Evolutionary conservation across 176 grass and related monocot genomes (phyloP).

Genomic region (Stipa capillata): DNA sequence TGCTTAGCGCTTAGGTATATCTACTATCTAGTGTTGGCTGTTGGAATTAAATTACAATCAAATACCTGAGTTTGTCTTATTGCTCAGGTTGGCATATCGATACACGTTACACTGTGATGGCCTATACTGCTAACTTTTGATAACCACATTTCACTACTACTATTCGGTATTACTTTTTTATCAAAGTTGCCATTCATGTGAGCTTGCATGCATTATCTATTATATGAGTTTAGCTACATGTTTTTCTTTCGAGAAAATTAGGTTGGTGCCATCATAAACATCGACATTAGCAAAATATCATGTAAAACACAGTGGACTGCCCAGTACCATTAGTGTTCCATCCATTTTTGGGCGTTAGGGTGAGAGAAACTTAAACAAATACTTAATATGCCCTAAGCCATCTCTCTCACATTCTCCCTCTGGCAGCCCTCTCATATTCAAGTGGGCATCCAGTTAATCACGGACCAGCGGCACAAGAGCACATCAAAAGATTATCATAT

Average conservation of each 20-base stretch:
- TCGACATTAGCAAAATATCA: no score
- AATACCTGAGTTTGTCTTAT: background rate
- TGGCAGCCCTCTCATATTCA: no score
- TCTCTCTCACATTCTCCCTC: no score
- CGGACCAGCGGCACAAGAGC: no score
- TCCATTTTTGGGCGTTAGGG: no score
- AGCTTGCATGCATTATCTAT: background rate
- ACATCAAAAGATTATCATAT: no score
- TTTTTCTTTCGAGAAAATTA: background rate
- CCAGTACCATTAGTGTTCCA: background rate
- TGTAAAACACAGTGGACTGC: no score
- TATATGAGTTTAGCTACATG: background rate
- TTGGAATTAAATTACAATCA: background rate
- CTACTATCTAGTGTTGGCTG: background rate
- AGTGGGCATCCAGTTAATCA: no score
- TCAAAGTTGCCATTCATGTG: background rate
- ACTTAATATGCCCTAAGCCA: no score
- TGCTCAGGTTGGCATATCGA: background rate
- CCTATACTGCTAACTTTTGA: background rate
- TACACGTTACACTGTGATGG: background rate
- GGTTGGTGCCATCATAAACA: background rate
- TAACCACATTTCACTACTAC: background rate
- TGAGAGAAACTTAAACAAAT: no score
- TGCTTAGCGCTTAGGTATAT: background rate
- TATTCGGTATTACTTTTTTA: background rate